Evolutionary conservation across 352 stramenopile species (phyloP).

Genomic region (Phytophthora fragariae): DNA sequence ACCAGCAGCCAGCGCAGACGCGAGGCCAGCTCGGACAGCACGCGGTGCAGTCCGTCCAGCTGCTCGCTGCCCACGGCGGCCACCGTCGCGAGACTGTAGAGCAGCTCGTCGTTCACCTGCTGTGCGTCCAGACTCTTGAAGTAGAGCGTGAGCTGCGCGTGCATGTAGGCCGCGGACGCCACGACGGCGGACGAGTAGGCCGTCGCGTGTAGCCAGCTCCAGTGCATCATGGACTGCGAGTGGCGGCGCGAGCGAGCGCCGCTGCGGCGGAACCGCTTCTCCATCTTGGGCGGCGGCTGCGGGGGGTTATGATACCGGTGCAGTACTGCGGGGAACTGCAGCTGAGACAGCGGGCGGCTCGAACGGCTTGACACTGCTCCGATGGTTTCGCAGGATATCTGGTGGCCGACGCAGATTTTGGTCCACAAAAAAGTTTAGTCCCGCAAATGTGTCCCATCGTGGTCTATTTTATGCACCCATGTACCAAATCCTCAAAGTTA

Average conservation of each 20-base stretch:
- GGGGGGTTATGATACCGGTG: background rate
- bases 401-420: background rate
- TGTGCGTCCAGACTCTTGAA: constrained; percentile 46
- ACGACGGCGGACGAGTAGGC: constrained; percentile 75
- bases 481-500: too few species aligned
- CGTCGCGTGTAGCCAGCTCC: constrained; percentile 80
- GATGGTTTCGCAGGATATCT: too few species aligned
- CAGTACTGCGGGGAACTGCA: background rate
- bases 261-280: constrained; percentile 21
- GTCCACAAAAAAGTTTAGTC: background rate
- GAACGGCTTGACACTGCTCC: too few species aligned
- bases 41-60: constrained; percentile 42
- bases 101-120: constrained; percentile 45
- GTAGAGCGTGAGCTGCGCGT: constrained; percentile 57
- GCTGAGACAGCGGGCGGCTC: too few species aligned
- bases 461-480: too few species aligned
- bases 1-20: constrained; percentile 58
- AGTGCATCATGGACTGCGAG: constrained; percentile 47
- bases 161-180: constrained; percentile 75
- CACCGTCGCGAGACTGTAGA: constrained; percentile 42
- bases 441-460: background rate
- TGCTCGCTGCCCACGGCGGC: constrained; percentile 38
- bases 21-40: constrained; percentile 43
- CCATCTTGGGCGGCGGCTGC: constrained; percentile 14
- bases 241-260: constrained; percentile 27